Base-by-base conservation (phyloP, 2,329 filamentous ascomycete genomes). In the Aspergillus sp. region DNA sequence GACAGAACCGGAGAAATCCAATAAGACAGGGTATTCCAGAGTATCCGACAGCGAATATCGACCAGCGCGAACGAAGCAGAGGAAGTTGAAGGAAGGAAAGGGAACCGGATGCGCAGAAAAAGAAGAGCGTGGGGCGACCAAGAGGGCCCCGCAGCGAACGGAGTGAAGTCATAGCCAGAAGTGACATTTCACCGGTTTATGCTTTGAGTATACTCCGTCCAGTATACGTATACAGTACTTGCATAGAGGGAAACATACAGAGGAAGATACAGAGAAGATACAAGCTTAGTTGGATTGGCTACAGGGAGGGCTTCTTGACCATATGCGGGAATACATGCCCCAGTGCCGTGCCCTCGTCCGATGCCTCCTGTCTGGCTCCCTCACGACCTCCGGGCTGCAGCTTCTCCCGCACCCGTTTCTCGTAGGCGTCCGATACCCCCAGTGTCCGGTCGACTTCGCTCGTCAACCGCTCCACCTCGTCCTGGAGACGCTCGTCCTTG, bases 381-480 rank as follows among this genome's bases (percentile, higher is more conserved):
- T 36, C 19, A 19, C 19, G 19, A 2, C 19, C 19, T 1, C 19
- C 19, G 19, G 19, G 1, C 19, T 19, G 19, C n/a, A 70, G 46
- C 33, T 63, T 56, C 40, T 60, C 54, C 12, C 61, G 58, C 7
- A 71, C 61, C 30, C 63, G 68, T 44, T 72, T 62, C 42, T 72
- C 56, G 53, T 77, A 73, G 45, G 66, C 64, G 50, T 68, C 67
- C 4, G 75, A 73, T 19, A 77, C 47, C 44, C 69, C 69, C 36
- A 83, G 58, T 5, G 74, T 77, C 57, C 75, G 66, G 45, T 82
- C 79, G 39, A 83, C 70, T 44, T 81, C 78, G 48, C 69, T 71
- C 0, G 79, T 79, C 29, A 83, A 64, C 52, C 77, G 76, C 8
- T 77, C 73, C 7, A 82, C 73, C 54, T 82, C 78, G 9, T 80